Evolutionary conservation across 805 yeast genomes (phyloP).

Genomic region (Starmerella bacillaris): DNA sequence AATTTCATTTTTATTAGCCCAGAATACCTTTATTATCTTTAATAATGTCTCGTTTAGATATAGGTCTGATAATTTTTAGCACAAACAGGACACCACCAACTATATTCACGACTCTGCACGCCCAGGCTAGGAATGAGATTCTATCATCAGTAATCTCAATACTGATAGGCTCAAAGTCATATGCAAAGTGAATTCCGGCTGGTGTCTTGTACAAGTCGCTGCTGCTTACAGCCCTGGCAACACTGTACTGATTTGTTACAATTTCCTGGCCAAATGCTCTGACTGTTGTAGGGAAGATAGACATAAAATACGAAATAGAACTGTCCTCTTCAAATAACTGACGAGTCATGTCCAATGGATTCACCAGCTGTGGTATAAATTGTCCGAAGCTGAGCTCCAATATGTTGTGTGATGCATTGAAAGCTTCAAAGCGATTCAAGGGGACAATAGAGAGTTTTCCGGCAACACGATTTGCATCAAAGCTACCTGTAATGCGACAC

Average conservation of each 20-base stretch:
- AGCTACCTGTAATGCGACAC: constrained; percentile 69
- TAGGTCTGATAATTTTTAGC: background rate
- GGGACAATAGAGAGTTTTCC: constrained; percentile 80
- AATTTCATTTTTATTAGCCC: too few species aligned
- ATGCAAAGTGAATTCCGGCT: constrained; percentile 71
- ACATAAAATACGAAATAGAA: constrained; percentile 45
- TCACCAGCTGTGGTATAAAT: constrained; percentile 66
- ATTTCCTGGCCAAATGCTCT: constrained; percentile 42
- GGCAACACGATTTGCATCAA: constrained; percentile 67
- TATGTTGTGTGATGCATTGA: constrained; percentile 71
- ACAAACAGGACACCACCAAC: constrained; percentile 50
- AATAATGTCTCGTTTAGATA: background rate
- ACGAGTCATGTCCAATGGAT: constrained; percentile 71
- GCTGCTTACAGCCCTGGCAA: background rate
- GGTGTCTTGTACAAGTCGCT: constrained; percentile 11
- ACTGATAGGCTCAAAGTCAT: constrained; percentile 76
- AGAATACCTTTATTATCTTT: constrained; percentile 1
- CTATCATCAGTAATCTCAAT: constrained; percentile 53
- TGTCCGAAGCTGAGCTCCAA: constrained; percentile 82
- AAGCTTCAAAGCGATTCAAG: constrained; percentile 3
- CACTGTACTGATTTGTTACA: constrained; percentile 74
- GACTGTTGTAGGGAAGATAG: constrained; percentile 71
- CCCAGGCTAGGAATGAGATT: constrained; percentile 58
- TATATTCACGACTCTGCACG: constrained; percentile 62
- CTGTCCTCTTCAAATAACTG: constrained; percentile 31